Conservation (phyloP, 2,329 filamentous ascomycete genomes). For the Podosphaera fusca region DNA sequence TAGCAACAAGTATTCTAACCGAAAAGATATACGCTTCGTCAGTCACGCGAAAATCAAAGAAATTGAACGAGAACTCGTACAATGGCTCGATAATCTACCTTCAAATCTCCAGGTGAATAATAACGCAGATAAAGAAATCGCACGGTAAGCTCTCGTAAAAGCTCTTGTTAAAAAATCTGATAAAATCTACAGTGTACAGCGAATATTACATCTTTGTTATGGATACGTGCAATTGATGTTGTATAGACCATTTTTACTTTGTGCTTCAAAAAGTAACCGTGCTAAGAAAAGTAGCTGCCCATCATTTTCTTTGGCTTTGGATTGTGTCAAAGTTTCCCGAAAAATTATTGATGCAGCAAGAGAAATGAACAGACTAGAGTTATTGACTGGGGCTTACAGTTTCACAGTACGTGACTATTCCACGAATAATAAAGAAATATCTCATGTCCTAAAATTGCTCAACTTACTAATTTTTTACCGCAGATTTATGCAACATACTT, state of each 20-base stretch:
- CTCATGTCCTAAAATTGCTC: too few species aligned
- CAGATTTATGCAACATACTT: slow-evolving; percentile 60
- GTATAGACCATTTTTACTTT: slow-evolving; percentile 66
- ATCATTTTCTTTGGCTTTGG: slow-evolving; percentile 51
- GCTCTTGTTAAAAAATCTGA: slow-evolving; percentile 7
- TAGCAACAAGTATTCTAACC: slow-evolving; percentile 22
- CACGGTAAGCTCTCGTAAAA: slow-evolving; percentile 35
- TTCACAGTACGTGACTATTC: slow-evolving; percentile 28
- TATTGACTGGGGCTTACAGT: slow-evolving; percentile 68
- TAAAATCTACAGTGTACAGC: slow-evolving; percentile 29
- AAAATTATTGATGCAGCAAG: slow-evolving; percentile 62
- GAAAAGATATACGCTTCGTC: slow-evolving; percentile 17
- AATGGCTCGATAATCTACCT: slow-evolving; percentile 46
- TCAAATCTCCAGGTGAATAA: slow-evolving; percentile 55
- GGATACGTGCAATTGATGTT: slow-evolving; percentile 65
- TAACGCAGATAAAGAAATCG: slow-evolving; percentile 49
- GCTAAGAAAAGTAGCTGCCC: slow-evolving; percentile 39
- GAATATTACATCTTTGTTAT: slow-evolving; percentile 56
- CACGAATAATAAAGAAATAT: neutral
- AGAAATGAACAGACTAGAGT: slow-evolving; percentile 51
- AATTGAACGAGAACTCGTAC: slow-evolving; percentile 38
- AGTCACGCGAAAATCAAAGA: slow-evolving; percentile 39
- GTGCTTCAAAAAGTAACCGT: slow-evolving; percentile 42
- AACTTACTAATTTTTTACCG: neutral
- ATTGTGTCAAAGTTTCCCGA: slow-evolving; percentile 33